Evolutionary conservation across 345 rosid genomes (phyloP).

Genomic region (Aurinia saxatilis): DNA sequence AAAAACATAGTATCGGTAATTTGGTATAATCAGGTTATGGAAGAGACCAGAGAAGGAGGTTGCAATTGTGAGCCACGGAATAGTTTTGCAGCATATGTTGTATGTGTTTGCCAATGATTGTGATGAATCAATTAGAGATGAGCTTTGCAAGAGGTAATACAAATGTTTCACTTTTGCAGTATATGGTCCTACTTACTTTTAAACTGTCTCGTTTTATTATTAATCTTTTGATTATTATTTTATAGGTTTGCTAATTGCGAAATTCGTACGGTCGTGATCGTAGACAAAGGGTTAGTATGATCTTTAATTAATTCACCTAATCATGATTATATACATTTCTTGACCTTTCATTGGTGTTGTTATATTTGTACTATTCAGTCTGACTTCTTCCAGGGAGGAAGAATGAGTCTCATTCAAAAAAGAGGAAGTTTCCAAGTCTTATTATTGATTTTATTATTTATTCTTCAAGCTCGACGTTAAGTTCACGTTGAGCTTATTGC

Average conservation of each 20-base stretch:
- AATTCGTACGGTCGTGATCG: slow-evolving; percentile 29
- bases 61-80: slow-evolving; percentile 33
- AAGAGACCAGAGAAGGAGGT: slow-evolving; percentile 33
- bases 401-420: slow-evolving; percentile 7
- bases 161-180: neutral
- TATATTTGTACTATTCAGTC: slow-evolving; percentile 11
- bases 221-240: neutral
- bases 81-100: slow-evolving; percentile 32
- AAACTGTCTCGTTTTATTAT: neutral
- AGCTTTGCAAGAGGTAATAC: slow-evolving; percentile 25
- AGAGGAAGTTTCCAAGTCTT: slow-evolving; percentile 9
- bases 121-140: slow-evolving; percentile 12
- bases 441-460: slow-evolving; percentile 8
- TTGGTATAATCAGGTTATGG: slow-evolving; percentile 25
- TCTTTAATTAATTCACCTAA: neutral
- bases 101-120: slow-evolving; percentile 31
- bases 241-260: slow-evolving; percentile 29
- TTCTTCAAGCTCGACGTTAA: neutral
- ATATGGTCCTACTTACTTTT: neutral
- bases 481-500: neutral
- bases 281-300: slow-evolving; percentile 27
- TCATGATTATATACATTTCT: neutral
- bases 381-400: neutral
- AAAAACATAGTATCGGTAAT: no score
- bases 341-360: neutral